These are phyloP conservation scores for Calocybe cyanea DNA, from an alignment of 768 basidiomycete genomes.

Conservation along the genomic window DNA sequence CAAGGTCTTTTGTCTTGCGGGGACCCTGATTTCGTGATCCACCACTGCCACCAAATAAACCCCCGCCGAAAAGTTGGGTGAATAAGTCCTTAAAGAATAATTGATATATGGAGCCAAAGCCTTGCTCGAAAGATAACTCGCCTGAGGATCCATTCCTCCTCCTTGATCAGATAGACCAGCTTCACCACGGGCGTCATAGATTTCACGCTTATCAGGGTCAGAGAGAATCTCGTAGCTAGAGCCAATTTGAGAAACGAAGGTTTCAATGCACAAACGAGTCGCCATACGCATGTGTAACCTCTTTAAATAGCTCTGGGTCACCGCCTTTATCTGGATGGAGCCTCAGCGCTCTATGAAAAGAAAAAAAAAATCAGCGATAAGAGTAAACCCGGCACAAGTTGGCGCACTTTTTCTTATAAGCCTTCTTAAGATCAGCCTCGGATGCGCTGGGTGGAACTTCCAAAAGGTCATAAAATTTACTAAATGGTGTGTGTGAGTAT, in stretches of 20 bases:
- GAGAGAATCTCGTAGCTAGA: conserved; percentile 89
- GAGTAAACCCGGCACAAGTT: too few relatives aligned
- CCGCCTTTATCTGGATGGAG: conserved; percentile 94
- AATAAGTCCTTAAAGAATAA: conserved; percentile 71
- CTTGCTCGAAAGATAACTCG: conserved; percentile 27
- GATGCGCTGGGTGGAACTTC: conserved; percentile 77
- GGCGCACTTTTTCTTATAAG: conserved; percentile 85
- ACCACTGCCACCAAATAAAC: conserved; percentile 72
- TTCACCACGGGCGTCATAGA: conserved; percentile 92
- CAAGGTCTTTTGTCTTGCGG: conserved; percentile 96
- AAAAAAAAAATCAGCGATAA: conserved; percentile 8
- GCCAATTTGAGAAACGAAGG: conserved; percentile 4
- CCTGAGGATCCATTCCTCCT: conserved; percentile 95
- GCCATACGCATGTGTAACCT: conserved; percentile 89
- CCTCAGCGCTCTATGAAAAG: conserved; percentile 61
- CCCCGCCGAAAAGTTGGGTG: conserved; percentile 90
- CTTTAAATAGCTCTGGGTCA: conserved; percentile 96
- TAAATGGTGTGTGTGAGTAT: conserved; percentile 25
- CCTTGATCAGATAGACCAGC: conserved; percentile 85
- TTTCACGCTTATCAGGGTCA: conserved; percentile 73
- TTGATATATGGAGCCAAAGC: neutral
- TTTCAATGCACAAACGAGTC: conserved; percentile 7
- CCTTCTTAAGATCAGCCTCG: conserved; percentile 88
- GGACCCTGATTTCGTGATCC: conserved; percentile 59
- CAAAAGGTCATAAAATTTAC: conserved; percentile 91